Conservation (phyloP, 1,284 basidiomycete species). For the Trichosporon inkin region DNA sequence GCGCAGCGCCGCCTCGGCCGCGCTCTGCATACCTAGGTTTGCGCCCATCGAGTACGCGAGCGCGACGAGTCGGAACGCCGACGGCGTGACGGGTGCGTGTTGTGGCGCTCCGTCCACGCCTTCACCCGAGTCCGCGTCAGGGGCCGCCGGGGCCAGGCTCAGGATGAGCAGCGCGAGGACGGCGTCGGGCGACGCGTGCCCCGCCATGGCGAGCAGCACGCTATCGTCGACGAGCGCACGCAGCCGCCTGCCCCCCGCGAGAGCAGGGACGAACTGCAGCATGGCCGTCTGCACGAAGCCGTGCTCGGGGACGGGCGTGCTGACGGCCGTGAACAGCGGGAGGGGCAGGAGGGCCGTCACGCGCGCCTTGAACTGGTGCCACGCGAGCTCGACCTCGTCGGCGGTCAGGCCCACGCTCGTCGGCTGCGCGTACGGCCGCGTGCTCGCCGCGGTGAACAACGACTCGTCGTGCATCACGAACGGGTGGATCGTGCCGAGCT, state of each 20-base stretch:
- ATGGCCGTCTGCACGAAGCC: conserved; percentile 34
- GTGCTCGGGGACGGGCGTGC: conserved; percentile 27
- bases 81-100: conserved; percentile 16
- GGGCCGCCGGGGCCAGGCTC: conserved; percentile 21
- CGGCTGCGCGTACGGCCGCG: conserved; percentile 25
- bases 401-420: conserved; percentile 20
- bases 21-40: conserved; percentile 24
- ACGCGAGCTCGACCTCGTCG: conserved; percentile 30
- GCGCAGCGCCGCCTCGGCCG: conserved; percentile 10
- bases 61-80: conserved; percentile 25
- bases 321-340: conserved; percentile 29
- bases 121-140: conserved; percentile 2
- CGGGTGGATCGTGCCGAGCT: conserved; percentile 9
- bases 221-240: conserved; percentile 25
- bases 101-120: neutral
- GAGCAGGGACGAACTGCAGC: conserved; percentile 25
- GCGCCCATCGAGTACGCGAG: conserved; percentile 31
- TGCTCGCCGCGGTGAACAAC: conserved; percentile 19
- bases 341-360: conserved; percentile 31
- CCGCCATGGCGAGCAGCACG: conserved; percentile 27
- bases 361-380: conserved; percentile 35
- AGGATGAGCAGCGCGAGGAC: conserved; percentile 34
- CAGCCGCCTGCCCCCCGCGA: neutral
- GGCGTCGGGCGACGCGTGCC: conserved; percentile 27
- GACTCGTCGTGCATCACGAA: conserved; percentile 24